These are phyloP conservation scores for Diplodia sapinea DNA, from an alignment of 2,329 filamentous ascomycete genomes.

Conservation along the genomic window DNA sequence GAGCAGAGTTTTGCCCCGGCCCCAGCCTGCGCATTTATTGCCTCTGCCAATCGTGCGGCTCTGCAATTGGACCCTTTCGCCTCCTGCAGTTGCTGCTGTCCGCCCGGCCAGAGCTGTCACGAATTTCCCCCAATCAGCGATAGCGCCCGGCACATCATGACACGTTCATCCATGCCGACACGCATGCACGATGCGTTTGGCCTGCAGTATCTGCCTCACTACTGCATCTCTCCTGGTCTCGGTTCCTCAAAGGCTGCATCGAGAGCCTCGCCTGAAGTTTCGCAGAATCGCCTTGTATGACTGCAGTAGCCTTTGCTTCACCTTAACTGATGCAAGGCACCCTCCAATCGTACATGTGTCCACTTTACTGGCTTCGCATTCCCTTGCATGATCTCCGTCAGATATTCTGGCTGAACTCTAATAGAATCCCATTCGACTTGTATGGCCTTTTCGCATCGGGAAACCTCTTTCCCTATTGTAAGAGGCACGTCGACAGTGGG, in stretches of 20 bases:
- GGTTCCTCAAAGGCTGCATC: not conserved
- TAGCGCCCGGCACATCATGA: not conserved
- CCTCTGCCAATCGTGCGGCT: slow-evolving; percentile 20
- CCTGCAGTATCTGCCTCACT: slow-evolving; percentile 2
- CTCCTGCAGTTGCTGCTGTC: not conserved
- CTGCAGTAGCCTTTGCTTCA: not conserved
- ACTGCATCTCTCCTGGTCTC: too few species aligned
- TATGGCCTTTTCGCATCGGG: too few species aligned
- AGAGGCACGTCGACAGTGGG: too few species aligned
- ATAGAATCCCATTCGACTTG: not conserved
- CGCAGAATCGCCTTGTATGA: not conserved
- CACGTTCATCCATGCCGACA: slow-evolving; percentile 3
- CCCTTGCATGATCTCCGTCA: not conserved
- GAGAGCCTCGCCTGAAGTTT: not conserved
- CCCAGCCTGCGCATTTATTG: not conserved
- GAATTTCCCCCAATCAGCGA: not conserved
- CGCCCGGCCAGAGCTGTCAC: not conserved
- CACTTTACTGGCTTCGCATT: not conserved
- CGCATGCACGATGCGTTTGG: slow-evolving; percentile 6
- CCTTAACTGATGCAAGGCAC: not conserved
- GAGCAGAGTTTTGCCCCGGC: not conserved
- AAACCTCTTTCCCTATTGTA: too few species aligned
- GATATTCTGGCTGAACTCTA: not conserved
- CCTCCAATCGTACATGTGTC: not conserved
- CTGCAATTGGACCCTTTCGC: slow-evolving; percentile 6